These are phyloP conservation scores for Xylaria telfairii DNA, from an alignment of 495 filamentous ascomycete genomes.

Conservation along the genomic window DNA sequence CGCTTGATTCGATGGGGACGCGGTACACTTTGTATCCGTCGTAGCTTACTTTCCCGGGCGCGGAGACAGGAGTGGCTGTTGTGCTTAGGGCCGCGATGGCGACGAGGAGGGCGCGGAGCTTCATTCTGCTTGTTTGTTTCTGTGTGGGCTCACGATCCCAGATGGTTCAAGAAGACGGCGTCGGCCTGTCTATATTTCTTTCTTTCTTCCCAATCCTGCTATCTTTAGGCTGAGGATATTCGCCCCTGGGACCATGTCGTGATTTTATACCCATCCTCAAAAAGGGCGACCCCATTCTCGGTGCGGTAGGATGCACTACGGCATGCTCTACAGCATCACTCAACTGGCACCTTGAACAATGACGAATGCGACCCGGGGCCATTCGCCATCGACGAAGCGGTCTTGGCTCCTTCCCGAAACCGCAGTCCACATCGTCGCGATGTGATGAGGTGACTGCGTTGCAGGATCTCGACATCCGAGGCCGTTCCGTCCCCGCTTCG, in stretches of 20 bases:
- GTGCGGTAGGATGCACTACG: too few species aligned
- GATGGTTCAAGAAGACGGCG: not conserved
- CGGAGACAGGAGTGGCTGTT: not conserved
- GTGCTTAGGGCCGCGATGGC: not conserved
- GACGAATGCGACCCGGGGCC: conserved; percentile 19
- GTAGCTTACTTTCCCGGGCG: conserved; percentile 37
- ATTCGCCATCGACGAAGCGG: conserved; percentile 9
- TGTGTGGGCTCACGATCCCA: not conserved
- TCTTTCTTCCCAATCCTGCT: not conserved
- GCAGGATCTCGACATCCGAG: conserved; percentile 20
- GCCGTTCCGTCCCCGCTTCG: conserved; percentile 2
- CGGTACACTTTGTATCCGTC: conserved; percentile 50
- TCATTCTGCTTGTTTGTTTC: not conserved
- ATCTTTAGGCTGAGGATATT: not conserved
- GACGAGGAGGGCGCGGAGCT: conserved; percentile 15
- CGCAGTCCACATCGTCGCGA: not conserved
- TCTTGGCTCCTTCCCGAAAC: conserved; percentile 30
- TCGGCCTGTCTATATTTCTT: not conserved
- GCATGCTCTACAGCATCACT: too few species aligned
- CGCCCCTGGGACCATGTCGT: not conserved
- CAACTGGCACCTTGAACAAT: conserved; percentile 5
- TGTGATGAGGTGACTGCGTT: conserved; percentile 23
- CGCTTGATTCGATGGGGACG: not conserved
- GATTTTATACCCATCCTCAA: not conserved
- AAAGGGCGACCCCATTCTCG: too few species aligned